Percentiles rank a stretch among this genome's conserved stretches.
These are phyloP conservation scores for Loxodes magnus DNA, from an alignment of 73 alveolate species.

Conservation along the genomic window DNA sequence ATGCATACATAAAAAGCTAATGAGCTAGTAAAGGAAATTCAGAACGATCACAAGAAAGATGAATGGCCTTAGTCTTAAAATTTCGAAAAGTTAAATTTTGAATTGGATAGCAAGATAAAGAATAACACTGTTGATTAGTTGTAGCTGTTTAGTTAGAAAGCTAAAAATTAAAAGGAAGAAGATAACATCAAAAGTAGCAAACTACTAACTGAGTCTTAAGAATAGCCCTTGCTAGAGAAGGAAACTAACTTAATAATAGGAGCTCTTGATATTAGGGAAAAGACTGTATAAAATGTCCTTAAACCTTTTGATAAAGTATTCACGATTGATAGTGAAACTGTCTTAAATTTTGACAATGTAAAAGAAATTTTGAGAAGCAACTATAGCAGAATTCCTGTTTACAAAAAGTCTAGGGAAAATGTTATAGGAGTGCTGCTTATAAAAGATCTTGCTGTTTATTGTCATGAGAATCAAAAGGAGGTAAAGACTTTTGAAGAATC, in stretches of 20 bases:
- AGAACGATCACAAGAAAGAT: neutral
- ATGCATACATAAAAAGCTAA: conserved; percentile 2
- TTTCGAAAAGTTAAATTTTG: no score
- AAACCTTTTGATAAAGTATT: conserved; percentile 6
- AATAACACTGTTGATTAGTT: no score
- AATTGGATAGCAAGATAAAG: no score
- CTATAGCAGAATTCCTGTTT: conserved; percentile 3
- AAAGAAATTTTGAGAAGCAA: neutral
- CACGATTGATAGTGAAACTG: neutral
- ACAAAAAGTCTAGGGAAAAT: neutral
- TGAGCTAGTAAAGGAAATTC: conserved; percentile 1
- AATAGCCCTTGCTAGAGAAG: no score
- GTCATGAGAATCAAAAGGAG: no score
- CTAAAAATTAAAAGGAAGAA: no score
- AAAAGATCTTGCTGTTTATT: conserved; percentile 28
- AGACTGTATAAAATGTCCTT: neutral
- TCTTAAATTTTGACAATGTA: neutral
- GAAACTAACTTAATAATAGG: neutral
- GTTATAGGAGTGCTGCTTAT: conserved; percentile 26
- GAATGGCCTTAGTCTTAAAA: conserved; percentile 3
- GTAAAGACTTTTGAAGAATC: conserved; percentile 9
- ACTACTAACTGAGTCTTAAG: no score
- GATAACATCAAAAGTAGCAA: no score
- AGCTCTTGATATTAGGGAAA: conserved; percentile 3
- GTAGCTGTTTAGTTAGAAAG: no score